A percentile compares a stretch with the other conserved stretches of the same genome.
Conservation (phyloP, 345 rosid genomes). For the Murraya koenigii region DNA sequence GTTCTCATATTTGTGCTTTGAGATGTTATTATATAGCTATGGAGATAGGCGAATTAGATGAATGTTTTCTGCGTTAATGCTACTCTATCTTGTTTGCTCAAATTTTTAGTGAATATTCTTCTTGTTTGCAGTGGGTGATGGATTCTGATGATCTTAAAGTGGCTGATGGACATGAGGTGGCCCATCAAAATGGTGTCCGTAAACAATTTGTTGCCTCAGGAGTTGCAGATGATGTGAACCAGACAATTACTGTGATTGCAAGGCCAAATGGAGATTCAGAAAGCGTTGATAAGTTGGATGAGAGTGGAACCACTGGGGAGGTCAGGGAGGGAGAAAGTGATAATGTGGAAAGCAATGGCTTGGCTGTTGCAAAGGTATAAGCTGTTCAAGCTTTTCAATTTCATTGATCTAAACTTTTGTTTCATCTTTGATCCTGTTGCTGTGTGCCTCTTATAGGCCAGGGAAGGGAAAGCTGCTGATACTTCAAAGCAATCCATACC, state of each 20-base stretch:
- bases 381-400: slow-evolving; percentile 13
- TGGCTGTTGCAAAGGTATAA: slow-evolving; percentile 43
- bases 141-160: slow-evolving; percentile 41
- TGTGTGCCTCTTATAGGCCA: slow-evolving; percentile 35
- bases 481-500: slow-evolving; percentile 33
- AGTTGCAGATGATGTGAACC: slow-evolving; percentile 31
- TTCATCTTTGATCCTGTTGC: not conserved
- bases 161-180: slow-evolving; percentile 42
- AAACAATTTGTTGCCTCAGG: slow-evolving; percentile 28
- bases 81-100: not conserved
- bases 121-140: slow-evolving; percentile 44
- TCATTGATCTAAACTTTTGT: not conserved
- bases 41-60: not conserved
- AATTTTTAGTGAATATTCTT: not conserved
- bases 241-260: slow-evolving; percentile 21
- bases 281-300: slow-evolving; percentile 31
- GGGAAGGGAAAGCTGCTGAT: slow-evolving; percentile 35
- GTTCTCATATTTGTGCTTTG: not conserved
- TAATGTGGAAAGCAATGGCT: slow-evolving; percentile 30
- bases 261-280: slow-evolving; percentile 32
- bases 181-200: slow-evolving; percentile 52
- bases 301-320: slow-evolving; percentile 27
- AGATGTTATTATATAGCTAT: not conserved
- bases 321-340: slow-evolving; percentile 19
- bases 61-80: not conserved